A percentile compares a stretch with the other conserved stretches of the same genome.
These are phyloP conservation scores for Gymnopilus junonius DNA, from an alignment of 768 basidiomycete species.

Conservation along the genomic window DNA sequence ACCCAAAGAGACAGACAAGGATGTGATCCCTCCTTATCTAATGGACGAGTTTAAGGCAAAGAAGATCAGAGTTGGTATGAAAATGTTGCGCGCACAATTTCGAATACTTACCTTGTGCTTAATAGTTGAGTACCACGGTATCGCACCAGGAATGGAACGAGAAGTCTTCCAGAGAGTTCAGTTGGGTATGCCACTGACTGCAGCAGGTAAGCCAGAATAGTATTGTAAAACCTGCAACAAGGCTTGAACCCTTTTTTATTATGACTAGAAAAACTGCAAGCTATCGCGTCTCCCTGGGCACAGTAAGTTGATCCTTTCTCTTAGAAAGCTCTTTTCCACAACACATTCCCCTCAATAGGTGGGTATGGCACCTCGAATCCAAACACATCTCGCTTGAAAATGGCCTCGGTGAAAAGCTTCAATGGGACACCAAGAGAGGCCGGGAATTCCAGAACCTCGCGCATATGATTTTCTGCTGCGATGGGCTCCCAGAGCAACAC, in stretches of 20 bases:
- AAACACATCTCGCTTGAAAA: conserved; percentile 59
- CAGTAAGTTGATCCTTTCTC: conserved; percentile 36
- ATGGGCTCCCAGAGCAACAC: conserved; percentile 49
- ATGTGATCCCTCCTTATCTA: conserved; percentile 58
- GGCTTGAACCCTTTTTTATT: neutral
- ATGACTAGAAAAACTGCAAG: conserved; percentile 73
- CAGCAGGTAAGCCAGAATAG: conserved; percentile 56
- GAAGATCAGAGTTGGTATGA: conserved; percentile 65
- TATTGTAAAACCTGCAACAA: neutral
- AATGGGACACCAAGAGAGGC: conserved; percentile 72
- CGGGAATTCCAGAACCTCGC: conserved; percentile 79
- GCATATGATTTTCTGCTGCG: conserved; percentile 70
- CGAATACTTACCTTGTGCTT: neutral
- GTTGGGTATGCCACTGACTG: conserved; percentile 73
- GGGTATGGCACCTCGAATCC: conserved; percentile 63
- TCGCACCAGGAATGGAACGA: conserved; percentile 63
- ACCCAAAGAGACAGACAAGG: conserved; percentile 43
- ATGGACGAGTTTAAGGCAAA: conserved; percentile 58
- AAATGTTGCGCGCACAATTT: conserved; percentile 20
- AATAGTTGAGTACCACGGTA: conserved; percentile 70
- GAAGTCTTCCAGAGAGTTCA: conserved; percentile 88
- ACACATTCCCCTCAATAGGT: conserved; percentile 35
- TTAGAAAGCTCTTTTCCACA: conserved; percentile 2
- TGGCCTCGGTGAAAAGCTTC: conserved; percentile 59
- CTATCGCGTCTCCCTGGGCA: conserved; percentile 73